Percentiles rank a stretch among this genome's conserved stretches.
These are phyloP conservation scores for Fistulinella cinereoalba DNA, from an alignment of 1,284 basidiomycete genomes.

Conservation along the genomic window DNA sequence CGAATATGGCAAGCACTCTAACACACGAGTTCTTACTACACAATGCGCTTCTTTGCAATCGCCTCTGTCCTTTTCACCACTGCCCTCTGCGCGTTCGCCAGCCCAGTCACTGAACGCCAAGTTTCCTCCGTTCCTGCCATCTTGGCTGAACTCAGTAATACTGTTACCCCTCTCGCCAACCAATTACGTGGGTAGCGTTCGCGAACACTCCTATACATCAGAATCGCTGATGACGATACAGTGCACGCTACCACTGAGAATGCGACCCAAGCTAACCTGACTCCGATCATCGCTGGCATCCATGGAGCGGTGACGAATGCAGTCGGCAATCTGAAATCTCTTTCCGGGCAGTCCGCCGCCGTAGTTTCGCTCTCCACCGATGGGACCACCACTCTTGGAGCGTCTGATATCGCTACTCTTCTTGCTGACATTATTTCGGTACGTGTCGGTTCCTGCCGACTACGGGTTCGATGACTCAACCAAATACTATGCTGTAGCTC, in stretches of 20 bases:
- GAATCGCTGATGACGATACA: constrained; percentile 3
- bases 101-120: constrained; percentile 11
- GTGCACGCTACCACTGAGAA: constrained; percentile 14
- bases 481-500: constrained; percentile 5
- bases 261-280: constrained; percentile 12
- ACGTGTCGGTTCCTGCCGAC: not conserved
- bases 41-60: constrained; percentile 15
- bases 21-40: constrained; percentile 8
- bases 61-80: constrained; percentile 9
- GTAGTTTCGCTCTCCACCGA: constrained; percentile 12
- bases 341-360: constrained; percentile 4
- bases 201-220: not conserved
- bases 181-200: constrained; percentile 8
- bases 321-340: constrained; percentile 3
- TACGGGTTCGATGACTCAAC: not conserved
- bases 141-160: constrained; percentile 4
- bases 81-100: constrained; percentile 7
- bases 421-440: constrained; percentile 7
- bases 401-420: constrained; percentile 11
- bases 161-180: constrained; percentile 10
- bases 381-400: not conserved
- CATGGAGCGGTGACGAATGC: constrained; percentile 7
- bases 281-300: constrained; percentile 8
- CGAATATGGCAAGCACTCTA: constrained; percentile 8
- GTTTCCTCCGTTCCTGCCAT: constrained; percentile 7